Evolutionary conservation across 1,139 yeast genomes (phyloP), one percentile per base, ranked within the genome.

Genomic region (Yamadazyma triangularis): DNA sequence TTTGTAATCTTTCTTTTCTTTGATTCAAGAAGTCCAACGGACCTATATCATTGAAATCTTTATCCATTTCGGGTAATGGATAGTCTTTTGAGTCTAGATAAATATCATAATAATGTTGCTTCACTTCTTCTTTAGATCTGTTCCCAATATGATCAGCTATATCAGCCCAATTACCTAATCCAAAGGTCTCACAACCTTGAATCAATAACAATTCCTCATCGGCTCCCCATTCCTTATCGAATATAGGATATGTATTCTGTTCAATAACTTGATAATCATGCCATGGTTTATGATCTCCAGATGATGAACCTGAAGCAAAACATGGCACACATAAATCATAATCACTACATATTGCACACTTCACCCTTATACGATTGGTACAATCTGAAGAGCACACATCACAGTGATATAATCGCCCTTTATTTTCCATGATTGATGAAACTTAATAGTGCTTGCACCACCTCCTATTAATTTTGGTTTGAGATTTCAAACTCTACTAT

Each of bases 131-230:
- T 52, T 85, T 87, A 15, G 88, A 77, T 38, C 98, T 58, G 28
- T 91, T 88, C 6, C 98, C 97, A 34, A 93, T 85, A 51, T 86
- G 95, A 51, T 91, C 97, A 8, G 96, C 84, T 12, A 91, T 77
- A 56, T 91, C 98, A 47, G 86, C 95, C 98, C 98, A 91, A 55
- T 89, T 89, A 4, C 98, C 99, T 35, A 89, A 64, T 0, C 99
- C 98, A 34, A 75, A 73, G 4, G 86, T 82, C 55, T 89, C 96
- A 31, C 95, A 82, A 6, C 97, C 98, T 54, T 88, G 95, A 13
- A 93, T 74, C 38, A 91, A 65, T 29, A 87, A 64, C 38, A 89
- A 54, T 55, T 91, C 99, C 56, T 91, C 99, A 57, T 91, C 98
- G 0, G 98, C 98, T 20, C 98, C 98, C 99, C 99, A 91, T 30